phyloP scores from a whole-genome alignment of 495 filamentous ascomycete species.

The Rostrohypoxylon terebratum region DNA sequence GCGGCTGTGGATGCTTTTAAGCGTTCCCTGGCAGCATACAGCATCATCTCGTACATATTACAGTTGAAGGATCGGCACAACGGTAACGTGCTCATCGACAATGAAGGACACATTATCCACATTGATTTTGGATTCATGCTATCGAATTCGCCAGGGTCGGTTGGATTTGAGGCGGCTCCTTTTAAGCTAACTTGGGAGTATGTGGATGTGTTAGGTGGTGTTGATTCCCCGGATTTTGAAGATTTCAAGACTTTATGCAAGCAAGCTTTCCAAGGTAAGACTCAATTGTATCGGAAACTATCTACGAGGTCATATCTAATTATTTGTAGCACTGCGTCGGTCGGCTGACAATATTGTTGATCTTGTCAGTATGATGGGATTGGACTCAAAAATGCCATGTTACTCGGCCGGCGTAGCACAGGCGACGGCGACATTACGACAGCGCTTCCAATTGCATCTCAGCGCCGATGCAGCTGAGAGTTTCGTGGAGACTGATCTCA shows the following conservation, averaged over 20 bases:
- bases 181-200: slow-evolving; percentile 85
- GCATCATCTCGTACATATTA: slow-evolving; percentile 78
- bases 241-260: slow-evolving; percentile 78
- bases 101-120: slow-evolving; percentile 82
- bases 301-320: slow-evolving; percentile 10
- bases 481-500: slow-evolving; percentile 77
- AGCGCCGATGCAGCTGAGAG: slow-evolving; percentile 78
- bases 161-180: slow-evolving; percentile 82
- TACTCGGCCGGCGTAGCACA: slow-evolving; percentile 72
- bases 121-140: slow-evolving; percentile 89
- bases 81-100: slow-evolving; percentile 82
- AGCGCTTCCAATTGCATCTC: slow-evolving; percentile 77
- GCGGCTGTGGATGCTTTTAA: slow-evolving; percentile 76
- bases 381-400: slow-evolving; percentile 80
- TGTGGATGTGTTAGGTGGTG: slow-evolving; percentile 77
- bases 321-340: slow-evolving; percentile 67
- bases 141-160: slow-evolving; percentile 78
- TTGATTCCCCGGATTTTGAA: slow-evolving; percentile 70
- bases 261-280: slow-evolving; percentile 75
- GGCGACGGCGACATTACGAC: slow-evolving; percentile 69
- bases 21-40: slow-evolving; percentile 77
- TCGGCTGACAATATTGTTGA: slow-evolving; percentile 78
- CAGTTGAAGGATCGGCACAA: slow-evolving; percentile 86
- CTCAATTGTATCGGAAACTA: background rate
- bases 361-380: slow-evolving; percentile 80